Evolutionary conservation across 2,329 filamentous ascomycete species (phyloP), one percentile per base, ranked within the genome.

Genomic region (Penicillium sp.): DNA sequence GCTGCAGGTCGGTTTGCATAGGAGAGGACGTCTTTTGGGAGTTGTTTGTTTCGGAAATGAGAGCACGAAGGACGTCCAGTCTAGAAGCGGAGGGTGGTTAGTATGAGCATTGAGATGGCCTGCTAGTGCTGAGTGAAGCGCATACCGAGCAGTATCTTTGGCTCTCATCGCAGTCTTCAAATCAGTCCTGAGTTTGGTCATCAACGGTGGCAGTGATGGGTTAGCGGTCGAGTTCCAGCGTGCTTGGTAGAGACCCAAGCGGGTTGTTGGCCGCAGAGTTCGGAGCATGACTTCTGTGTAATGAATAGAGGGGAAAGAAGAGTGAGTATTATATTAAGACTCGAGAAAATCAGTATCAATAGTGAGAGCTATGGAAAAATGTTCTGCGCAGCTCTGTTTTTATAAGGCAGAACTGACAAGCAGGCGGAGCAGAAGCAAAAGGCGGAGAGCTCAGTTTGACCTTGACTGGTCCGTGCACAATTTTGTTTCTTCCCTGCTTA

Each of bases 41-140:
- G 65, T 83, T 82, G 69, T 81, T 83, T 66, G 78, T 78, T 65
- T 84, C 82, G 53, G 82, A 78, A 58, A 84, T 81, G 61, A 83
- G 70, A 50, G 78, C 76, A 41, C 82, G 80, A 19, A 84, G 73
- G 44, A 83, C 81, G 66, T 82, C 81, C 30, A 83, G 70, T 65
- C 81, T 82, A 45, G 56, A 9, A 19, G 31, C 17, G 15, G 19
- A 23, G 21, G 6, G 46, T 19, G 47, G 35, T 57, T 47, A 57
- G 47, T 30, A 29, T 48, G 11, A 45, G 7, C 11, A n/a, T 7
- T 52, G 29, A 41, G 15, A 8, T 29, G 17, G 17, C 29, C 44
- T n/a, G 31, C 15, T 5, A 23, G 7, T n/a, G 29, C 13, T n/a
- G 13, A 21, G 21, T 19, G 11, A 29, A 8, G 23, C 31, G 7